Evolutionary conservation across 2,329 filamentous ascomycete species (phyloP).

Genomic region (Coleophoma crateriformis): DNA sequence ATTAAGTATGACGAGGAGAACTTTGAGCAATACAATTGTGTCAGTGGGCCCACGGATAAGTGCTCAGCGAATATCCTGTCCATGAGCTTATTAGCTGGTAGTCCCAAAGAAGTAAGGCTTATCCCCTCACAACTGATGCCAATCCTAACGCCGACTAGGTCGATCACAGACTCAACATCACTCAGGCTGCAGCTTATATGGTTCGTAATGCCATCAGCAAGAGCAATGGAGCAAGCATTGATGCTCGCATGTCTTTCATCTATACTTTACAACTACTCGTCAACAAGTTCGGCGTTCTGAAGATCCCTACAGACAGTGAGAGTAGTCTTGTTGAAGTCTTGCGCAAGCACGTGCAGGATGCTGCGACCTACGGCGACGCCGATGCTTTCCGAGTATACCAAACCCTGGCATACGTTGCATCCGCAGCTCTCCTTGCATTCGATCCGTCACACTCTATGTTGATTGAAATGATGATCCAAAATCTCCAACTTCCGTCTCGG

Average conservation of each 20-base stretch:
- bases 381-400: constrained; percentile 16
- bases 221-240: constrained; percentile 6
- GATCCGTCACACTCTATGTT: constrained; percentile 10
- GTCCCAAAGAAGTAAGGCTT: constrained; percentile 14
- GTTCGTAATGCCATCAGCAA: constrained; percentile 13
- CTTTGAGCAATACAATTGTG: constrained; percentile 6
- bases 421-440: constrained; percentile 18
- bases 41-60: constrained; percentile 12
- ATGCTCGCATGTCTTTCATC: constrained; percentile 15
- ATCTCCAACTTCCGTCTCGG: neutral
- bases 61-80: constrained; percentile 12
- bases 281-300: constrained; percentile 23
- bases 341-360: constrained; percentile 4
- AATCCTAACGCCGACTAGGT: constrained; percentile 10
- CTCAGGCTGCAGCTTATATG: constrained; percentile 16
- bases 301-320: constrained; percentile 1
- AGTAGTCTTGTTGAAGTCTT: constrained; percentile 11
- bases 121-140: no score
- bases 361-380: neutral
- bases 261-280: constrained; percentile 20
- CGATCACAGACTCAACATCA: constrained; percentile 5
- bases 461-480: constrained; percentile 16
- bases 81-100: constrained; percentile 18
- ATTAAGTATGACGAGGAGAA: neutral
- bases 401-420: constrained; percentile 19